Percentiles rank a stretch among this genome's conserved stretches.
These are phyloP conservation scores for Rostrohypoxylon terebratum DNA, from an alignment of 495 filamentous ascomycete species.

Conservation along the genomic window DNA sequence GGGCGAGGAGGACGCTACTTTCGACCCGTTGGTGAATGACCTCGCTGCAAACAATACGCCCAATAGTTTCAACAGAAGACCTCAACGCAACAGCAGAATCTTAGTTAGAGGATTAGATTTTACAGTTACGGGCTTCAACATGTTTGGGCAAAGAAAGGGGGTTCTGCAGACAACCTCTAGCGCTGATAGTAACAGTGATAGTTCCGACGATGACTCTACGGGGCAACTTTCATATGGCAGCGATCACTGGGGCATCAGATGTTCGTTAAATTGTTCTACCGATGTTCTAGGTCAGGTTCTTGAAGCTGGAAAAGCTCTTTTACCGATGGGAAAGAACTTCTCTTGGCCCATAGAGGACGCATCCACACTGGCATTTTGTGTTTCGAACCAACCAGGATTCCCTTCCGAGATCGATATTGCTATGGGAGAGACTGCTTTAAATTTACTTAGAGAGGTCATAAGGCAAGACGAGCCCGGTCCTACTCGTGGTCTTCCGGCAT, in stretches of 20 bases:
- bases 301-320: slow-evolving; percentile 20
- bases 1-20: slow-evolving; percentile 69
- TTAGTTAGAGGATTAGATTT: slow-evolving; percentile 58
- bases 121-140: slow-evolving; percentile 54
- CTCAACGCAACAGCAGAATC: slow-evolving; percentile 70
- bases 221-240: slow-evolving; percentile 55
- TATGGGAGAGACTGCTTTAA: slow-evolving; percentile 57
- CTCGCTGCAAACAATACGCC: slow-evolving; percentile 59
- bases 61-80: slow-evolving; percentile 57
- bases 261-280: slow-evolving; percentile 50
- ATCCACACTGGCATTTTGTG: slow-evolving; percentile 42
- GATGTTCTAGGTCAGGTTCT: slow-evolving; percentile 19
- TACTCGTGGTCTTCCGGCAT: slow-evolving; percentile 47
- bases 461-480: slow-evolving; percentile 17
- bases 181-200: neutral
- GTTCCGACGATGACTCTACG: neutral
- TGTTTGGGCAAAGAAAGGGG: slow-evolving; percentile 57
- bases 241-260: slow-evolving; percentile 68
- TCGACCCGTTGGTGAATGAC: slow-evolving; percentile 63
- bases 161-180: neutral
- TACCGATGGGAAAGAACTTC: slow-evolving; percentile 43
- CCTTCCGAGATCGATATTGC: slow-evolving; percentile 57
- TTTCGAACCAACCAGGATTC: slow-evolving; percentile 50
- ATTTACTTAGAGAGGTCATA: slow-evolving; percentile 58
- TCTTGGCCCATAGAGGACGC: slow-evolving; percentile 41